Conservation (phyloP, 164 flowering plant species). For the Sedum album region DNA sequence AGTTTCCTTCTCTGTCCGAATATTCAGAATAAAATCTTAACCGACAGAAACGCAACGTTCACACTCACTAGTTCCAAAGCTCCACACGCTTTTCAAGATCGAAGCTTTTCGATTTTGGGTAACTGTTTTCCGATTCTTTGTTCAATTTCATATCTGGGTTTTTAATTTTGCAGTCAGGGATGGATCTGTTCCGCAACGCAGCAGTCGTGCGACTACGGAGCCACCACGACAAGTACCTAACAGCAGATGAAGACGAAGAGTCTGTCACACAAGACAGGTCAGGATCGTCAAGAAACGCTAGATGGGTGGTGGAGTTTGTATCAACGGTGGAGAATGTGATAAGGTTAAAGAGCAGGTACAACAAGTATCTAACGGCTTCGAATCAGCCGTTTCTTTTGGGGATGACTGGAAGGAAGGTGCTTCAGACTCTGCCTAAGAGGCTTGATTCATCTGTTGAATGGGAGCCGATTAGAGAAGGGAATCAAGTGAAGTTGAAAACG, state of each 20-base stretch:
- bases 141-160: neutral
- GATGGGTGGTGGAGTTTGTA: slow-evolving; percentile 3
- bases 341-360: slow-evolving; percentile 4
- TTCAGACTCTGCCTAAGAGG: neutral
- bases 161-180: neutral
- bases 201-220: neutral
- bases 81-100: slow-evolving; percentile 39
- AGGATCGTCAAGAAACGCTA: neutral
- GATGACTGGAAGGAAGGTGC: slow-evolving; percentile 7
- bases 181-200: slow-evolving; percentile 9
- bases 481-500: slow-evolving; percentile 9
- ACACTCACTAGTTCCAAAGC: slow-evolving; percentile 31
- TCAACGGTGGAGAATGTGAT: neutral
- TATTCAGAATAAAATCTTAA: neutral
- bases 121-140: neutral
- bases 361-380: slow-evolving; percentile 4
- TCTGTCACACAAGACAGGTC: neutral
- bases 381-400: slow-evolving; percentile 8
- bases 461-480: slow-evolving; percentile 9
- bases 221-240: slow-evolving; percentile 9
- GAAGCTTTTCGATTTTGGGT: slow-evolving; percentile 11
- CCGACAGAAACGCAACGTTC: slow-evolving; percentile 44
- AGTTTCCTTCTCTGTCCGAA: neutral
- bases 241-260: slow-evolving; percentile 7
- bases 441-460: slow-evolving; percentile 9